Evolutionary conservation across 2,329 filamentous ascomycete genomes (phyloP), one percentile per base, ranked within the genome.

Genomic region (Ampelomyces quisqualis): DNA sequence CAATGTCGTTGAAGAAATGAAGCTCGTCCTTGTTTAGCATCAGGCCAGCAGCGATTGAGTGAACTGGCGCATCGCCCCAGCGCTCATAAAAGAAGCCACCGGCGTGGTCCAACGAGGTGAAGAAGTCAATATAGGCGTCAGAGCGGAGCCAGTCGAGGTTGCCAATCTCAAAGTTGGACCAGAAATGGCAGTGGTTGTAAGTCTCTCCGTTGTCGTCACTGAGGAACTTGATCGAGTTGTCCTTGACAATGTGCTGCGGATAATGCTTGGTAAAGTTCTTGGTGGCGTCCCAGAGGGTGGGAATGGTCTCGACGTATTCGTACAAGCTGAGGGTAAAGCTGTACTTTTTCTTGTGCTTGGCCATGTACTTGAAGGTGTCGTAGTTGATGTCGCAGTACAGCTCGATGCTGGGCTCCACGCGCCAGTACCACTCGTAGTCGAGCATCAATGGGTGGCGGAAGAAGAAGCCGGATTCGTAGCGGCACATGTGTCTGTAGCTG

Each of bases 361-460:
- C 84, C 90, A 98, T 96, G 75, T 82, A 90, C 52, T 88, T 88
- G 84, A 98, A 98, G 6, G 93, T 88, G 65, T 98, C 93, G 70
- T 95, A 95, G 70, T 89, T 80, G 62, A 98, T 80, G 66, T 98
- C 93, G 73, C 93, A 98, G 79, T 82, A 96, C 48, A 98, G 85
- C 76, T 97, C 88, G 66, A 98, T 84, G 71, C 88, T 93, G 58
- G 93, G 93, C 78, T 98, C 93, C 10, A 98, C 93, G 57, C 94
- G 88, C 93, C 93, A 98, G 80, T 98, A 98, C 81, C 89, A 98
- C 67, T 98, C 93, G 72, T 95, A 98, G 68, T 97, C 90, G 69
- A 88, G 73, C 88, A 98, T 90, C 55, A 96, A 74, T 20, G 82
- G 80, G 69, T 98, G 93, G 47, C 86, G 89, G 82, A 97, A 98